phyloP scores from a whole-genome alignment of 108 stramenopile genomes.

The Cyclotella kingstonii region DNA sequence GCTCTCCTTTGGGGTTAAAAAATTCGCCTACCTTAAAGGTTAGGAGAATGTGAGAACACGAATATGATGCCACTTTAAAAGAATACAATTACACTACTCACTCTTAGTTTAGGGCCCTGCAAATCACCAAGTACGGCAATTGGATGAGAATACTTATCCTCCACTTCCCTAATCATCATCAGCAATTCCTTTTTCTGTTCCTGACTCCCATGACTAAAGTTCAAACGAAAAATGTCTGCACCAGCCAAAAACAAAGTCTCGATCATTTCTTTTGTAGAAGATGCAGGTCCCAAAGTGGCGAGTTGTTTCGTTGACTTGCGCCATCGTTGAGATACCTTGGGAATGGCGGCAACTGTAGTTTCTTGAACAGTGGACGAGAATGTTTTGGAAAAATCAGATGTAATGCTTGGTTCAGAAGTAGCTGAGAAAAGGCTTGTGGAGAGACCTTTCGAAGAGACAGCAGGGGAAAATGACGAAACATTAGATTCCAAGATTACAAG shows the following conservation, averaged over 20 bases:
- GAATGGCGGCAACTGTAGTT: slow-evolving; percentile 31
- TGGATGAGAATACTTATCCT: slow-evolving; percentile 59
- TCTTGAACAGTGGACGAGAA: slow-evolving; percentile 10
- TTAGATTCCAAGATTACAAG: slow-evolving; percentile 4
- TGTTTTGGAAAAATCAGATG: neutral
- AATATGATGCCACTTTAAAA: neutral
- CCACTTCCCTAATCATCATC: slow-evolving; percentile 55
- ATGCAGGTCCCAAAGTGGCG: slow-evolving; percentile 86
- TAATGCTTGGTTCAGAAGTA: slow-evolving; percentile 7
- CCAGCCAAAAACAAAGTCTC: slow-evolving; percentile 84
- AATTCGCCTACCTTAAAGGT: slow-evolving; percentile 59
- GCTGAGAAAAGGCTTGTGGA: slow-evolving; percentile 4
- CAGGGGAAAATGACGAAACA: neutral
- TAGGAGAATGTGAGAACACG: neutral
- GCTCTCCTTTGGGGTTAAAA: slow-evolving; percentile 54
- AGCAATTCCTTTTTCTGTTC: slow-evolving; percentile 75
- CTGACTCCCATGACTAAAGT: slow-evolving; percentile 82
- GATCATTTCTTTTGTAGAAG: slow-evolving; percentile 68
- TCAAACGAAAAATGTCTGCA: slow-evolving; percentile 86
- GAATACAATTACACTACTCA: neutral
- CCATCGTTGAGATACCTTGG: slow-evolving; percentile 55
- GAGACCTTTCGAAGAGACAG: neutral
- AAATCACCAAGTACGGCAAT: slow-evolving; percentile 61
- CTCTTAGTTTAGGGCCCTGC: slow-evolving; percentile 62
- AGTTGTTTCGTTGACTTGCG: slow-evolving; percentile 75